Evolutionary conservation across 83 land plant genomes (phyloP), one percentile per base, ranked within the genome.

Genomic region (Thuja plicata): DNA sequence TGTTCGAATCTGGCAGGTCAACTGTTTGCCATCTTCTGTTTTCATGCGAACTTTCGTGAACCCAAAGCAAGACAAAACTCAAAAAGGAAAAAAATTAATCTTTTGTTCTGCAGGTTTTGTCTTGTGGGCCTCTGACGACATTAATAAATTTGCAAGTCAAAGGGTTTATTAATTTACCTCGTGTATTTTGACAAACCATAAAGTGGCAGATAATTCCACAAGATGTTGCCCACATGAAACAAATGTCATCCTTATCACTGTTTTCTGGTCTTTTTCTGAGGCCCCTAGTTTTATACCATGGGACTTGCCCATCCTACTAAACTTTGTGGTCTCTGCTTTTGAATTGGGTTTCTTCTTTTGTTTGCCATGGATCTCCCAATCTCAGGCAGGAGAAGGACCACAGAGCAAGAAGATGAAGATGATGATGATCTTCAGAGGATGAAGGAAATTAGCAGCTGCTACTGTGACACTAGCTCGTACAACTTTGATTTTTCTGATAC

Each of bases 1-100:
- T 54, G 57, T 54, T 74, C 78, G 85, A 46, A 82, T 82, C 85
- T 82, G 85, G 85, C 55, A 83, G 85, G 85, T 83, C 85, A 83
- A 83, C 85, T 27, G 35, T 45, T 83, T 83, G 85, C 48, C 55
- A 1, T 83, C 54, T 48, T 83, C 34, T 83, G 10, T 43, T 82
- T 45, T 45, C 50, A 9, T 19, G n/a, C 24, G 21, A 54, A 54
- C 34, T 45, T 27, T n/a, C n/a, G 46, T 45, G 24, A 24, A 10
- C n/a, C 34, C 5, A 24, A 24, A 82, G 32, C 85, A 43, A 48
- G 35, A 48, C 85, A 83, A 8, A 83, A 83, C 17, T 2, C 30
- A 73, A 32, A 73, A 82, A 8, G 24, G 6, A 8, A 82, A 45
- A 24, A 24, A 45, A 24, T 41, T 43, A 45, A n/a, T 24, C 45